phyloP scores from a whole-genome alignment of 345 rosid genomes.

The Ceriops decandra region DNA sequence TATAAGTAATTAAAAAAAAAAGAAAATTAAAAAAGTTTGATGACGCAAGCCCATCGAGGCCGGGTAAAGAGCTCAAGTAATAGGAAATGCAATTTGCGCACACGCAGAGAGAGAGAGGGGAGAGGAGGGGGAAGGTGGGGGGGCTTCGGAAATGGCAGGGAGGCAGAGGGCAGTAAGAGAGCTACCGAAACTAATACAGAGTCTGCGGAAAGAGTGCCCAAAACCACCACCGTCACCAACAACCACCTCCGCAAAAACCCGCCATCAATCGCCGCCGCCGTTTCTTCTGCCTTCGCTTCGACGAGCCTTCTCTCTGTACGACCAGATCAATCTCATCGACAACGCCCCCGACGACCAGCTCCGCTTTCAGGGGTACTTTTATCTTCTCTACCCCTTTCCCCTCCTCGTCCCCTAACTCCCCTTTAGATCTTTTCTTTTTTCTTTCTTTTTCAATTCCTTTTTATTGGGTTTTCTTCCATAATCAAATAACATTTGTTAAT shows the following conservation, averaged over 20 bases:
- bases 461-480: too few species aligned
- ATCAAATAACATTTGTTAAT: not conserved
- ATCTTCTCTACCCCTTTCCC: too few species aligned
- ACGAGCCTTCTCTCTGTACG: slow-evolving; percentile 87
- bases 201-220: slow-evolving; percentile 32
- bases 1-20: too few species aligned
- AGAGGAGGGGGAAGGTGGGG: too few species aligned
- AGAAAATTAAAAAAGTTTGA: too few species aligned
- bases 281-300: slow-evolving; percentile 57
- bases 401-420: not conserved
- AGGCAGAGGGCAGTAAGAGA: slow-evolving; percentile 42
- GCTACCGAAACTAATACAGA: slow-evolving; percentile 55
- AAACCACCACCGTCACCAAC: not conserved
- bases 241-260: slow-evolving; percentile 8
- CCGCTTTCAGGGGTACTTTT: slow-evolving; percentile 65
- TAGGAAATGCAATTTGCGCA: too few species aligned
- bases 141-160: slow-evolving; percentile 39
- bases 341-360: slow-evolving; percentile 89
- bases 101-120: too few species aligned
- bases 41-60: too few species aligned
- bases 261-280: slow-evolving; percentile 6
- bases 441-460: not conserved
- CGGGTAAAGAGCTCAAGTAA: too few species aligned
- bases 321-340: slow-evolving; percentile 90
- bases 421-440: not conserved